Evolutionary conservation across 2,329 filamentous ascomycete species (phyloP), one percentile per base, ranked within the genome.

Genomic region (Alternaria consortialis): DNA sequence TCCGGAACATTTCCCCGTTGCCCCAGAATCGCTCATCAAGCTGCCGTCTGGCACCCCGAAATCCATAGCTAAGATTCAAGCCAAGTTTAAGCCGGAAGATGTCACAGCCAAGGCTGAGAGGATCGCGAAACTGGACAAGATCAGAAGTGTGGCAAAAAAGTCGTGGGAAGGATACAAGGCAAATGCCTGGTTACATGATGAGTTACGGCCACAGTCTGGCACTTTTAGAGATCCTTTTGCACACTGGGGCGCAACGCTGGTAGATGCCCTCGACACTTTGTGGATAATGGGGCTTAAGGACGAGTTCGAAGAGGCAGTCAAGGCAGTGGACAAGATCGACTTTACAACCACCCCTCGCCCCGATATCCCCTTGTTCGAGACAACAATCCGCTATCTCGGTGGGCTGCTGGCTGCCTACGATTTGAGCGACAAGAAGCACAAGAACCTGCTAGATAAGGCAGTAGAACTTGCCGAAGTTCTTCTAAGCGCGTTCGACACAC

Each of bases 181-280:
- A 62, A 84, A 89, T 70, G 94, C 94, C 11, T 95, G 92, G 88
- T 87, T 89, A 63, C 91, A 96, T 69, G 95, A 98, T 74, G 95
- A 98, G 80, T 80, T 98, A 15, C 85, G 81, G 44, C 95, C 95
- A 2, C 83, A 94, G 9, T 86, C 87, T 31, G 89, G 89, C 53
- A 82, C 80, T 13, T 87, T 83, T 65, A 87, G 87, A 17, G 91
- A 97, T 74, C 92, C 93, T 0, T 98, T 98, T 78, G 94, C 93
- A 74, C 92, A 91, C 51, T 97, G 93, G 93, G 91, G 91, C 17
- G 93, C 93, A 15, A 96, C 93, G 0, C 77, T 97, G 62, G 91
- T 97, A 5, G 93, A 97, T 80, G 58, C 86, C 3, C 81, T 91
- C 53, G 90, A 92, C 72, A 88, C 87, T n/a, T 80, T 92, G 13